Evolutionary conservation across 2,329 filamentous ascomycete genomes (phyloP).

Genomic region (Coniochaeta sp.): DNA sequence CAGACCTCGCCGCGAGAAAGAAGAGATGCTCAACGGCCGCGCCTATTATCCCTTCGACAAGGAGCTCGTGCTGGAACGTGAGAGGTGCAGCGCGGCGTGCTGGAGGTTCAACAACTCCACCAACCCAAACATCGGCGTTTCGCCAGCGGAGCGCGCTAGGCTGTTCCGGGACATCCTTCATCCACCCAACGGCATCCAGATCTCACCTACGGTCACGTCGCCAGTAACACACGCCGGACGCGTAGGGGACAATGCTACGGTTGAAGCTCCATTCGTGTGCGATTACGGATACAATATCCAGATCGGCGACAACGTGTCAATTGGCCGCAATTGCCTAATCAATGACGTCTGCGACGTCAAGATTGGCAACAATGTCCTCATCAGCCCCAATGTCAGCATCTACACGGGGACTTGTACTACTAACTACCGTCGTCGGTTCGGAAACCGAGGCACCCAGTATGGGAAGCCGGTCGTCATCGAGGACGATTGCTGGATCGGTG

Average conservation of each 20-base stretch:
- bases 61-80: conserved; percentile 74
- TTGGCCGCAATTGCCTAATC: conserved; percentile 78
- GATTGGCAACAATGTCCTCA: conserved; percentile 70
- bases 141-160: conserved; percentile 57
- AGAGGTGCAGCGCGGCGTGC: conserved; percentile 72
- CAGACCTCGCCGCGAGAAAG: conserved; percentile 60
- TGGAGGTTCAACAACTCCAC: conserved; percentile 82
- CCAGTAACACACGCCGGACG: conserved; percentile 48
- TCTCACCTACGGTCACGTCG: conserved; percentile 47
- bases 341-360: conserved; percentile 78
- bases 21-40: conserved; percentile 78
- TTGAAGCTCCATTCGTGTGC: conserved; percentile 85
- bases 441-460: conserved; percentile 62
- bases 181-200: conserved; percentile 47
- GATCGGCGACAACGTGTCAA: conserved; percentile 76
- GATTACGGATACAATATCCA: conserved; percentile 90
- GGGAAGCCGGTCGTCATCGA: conserved; percentile 71
- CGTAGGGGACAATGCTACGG: conserved; percentile 66
- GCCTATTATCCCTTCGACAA: conserved; percentile 74
- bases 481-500: conserved; percentile 78
- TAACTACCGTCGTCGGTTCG: conserved; percentile 66
- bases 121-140: conserved; percentile 66
- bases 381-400: conserved; percentile 81
- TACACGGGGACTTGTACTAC: conserved; percentile 67
- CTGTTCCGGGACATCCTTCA: conserved; percentile 67